Base-by-base conservation (phyloP, 345 rosid species). In the Lepidium sativum region DNA sequence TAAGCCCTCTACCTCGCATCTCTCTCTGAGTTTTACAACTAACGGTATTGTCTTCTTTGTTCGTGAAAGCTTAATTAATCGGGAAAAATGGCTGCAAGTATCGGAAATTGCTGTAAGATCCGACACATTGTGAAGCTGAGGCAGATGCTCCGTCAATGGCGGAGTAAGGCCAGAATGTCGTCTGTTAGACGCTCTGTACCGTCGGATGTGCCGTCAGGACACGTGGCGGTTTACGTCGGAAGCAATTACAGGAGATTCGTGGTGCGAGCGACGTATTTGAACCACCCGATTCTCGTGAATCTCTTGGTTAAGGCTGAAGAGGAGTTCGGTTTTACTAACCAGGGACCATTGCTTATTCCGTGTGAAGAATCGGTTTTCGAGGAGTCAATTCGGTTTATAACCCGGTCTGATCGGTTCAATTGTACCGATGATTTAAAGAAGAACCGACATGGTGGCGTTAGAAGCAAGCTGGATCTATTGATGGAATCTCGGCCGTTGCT, bases 281-380 rank as follows among this genome's bases (percentile, higher is more conserved):
- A 94, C 81, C 97, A 94, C 38, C 99, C 99, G 1, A 54, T 86
- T 1, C 69, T 94, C 69, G 72, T 48, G 73, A 83, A 83, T 48
- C 86, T 94, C 2, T 79, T 94, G 20, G 75, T 66, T 38, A 83
- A 86, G 54, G 95, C 95, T n/a, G 99, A 94, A 63, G 96, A 90
- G 47, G 92, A 90, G 91, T 88, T 78, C 73, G 99, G 97, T 4
- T 88, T 90, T 79, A 12, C 59, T 14, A 81, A 80, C 68, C 81
- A 81, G 11, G 99, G 99, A 3, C 99, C 95, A 1, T 65, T 94
- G 54, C 74, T 85, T 56, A 86, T 94, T 31, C 99, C 99, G 5
- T 94, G 99, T 58, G 99, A 90, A 34, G 97, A 90, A 69, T 72
- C 82, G 8, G 77, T 83, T 14, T 94, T 94, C 65, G 96, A 94